phyloP scores from a whole-genome alignment of 257 asterid genomes.

The Ophiorrhiza pumila region DNA sequence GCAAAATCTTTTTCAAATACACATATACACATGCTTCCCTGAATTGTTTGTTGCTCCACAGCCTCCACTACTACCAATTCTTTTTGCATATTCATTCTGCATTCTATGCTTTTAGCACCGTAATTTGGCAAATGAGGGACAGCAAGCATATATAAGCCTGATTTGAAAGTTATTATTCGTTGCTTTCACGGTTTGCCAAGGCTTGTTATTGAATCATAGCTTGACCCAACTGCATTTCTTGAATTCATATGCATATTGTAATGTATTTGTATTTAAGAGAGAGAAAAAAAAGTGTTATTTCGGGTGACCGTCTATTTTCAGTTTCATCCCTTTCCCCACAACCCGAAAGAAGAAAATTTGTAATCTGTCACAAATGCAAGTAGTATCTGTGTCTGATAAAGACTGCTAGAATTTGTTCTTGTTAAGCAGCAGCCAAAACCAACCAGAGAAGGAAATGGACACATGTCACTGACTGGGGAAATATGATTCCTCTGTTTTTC shows the following conservation, averaged over 20 bases:
- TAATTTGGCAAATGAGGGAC: background rate
- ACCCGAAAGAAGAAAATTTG: background rate
- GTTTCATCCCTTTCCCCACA: background rate
- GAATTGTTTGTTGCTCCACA: background rate
- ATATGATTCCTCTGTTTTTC: background rate
- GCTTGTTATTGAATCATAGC: background rate
- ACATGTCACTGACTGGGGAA: background rate
- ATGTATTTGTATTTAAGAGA: too few species aligned
- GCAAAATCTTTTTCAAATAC: conserved; percentile 4
- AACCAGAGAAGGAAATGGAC: background rate
- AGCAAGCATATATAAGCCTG: background rate
- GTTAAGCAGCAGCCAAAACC: background rate
- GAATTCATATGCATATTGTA: too few species aligned
- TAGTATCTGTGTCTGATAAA: background rate
- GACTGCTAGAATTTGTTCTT: background rate
- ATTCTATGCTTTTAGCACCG: background rate
- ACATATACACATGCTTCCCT: conserved; percentile 7
- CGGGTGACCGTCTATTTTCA: background rate
- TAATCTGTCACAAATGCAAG: background rate
- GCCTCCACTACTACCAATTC: background rate
- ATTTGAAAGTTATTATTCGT: background rate
- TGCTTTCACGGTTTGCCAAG: background rate
- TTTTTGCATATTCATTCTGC: background rate
- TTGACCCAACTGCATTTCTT: background rate
- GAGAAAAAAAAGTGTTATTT: background rate